A percentile compares a stretch with the other conserved stretches of the same genome.
Evolutionary conservation across 345 rosid genomes (phyloP).

Genomic region (Theobroma cacao): DNA sequence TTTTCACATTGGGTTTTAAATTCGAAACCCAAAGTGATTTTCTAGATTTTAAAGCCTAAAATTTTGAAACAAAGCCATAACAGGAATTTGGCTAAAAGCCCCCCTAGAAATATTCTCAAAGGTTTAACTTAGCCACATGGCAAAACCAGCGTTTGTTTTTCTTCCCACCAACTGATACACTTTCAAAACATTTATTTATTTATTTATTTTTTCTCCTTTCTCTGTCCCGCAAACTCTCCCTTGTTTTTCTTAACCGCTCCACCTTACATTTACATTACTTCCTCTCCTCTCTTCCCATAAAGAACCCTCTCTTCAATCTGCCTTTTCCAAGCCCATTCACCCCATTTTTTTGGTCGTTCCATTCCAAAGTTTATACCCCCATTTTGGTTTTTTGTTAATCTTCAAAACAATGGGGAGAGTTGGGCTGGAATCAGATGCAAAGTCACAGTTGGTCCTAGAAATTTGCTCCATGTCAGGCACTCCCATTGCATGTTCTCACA

Average conservation of each 20-base stretch:
- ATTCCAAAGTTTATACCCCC: not conserved
- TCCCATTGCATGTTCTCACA: constrained; percentile 54
- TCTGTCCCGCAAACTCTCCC: constrained; percentile 54
- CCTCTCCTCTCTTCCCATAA: constrained; percentile 1
- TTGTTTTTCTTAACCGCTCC: constrained; percentile 63
- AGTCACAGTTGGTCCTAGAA: constrained; percentile 52
- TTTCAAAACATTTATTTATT: constrained; percentile 32
- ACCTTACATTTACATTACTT: constrained; percentile 10
- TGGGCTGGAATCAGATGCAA: constrained; percentile 41
- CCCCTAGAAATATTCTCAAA: not conserved
- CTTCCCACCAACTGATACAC: constrained; percentile 56
- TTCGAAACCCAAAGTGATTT: not conserved
- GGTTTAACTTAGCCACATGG: constrained; percentile 8
- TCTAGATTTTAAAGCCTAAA: not conserved
- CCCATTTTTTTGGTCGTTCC: not conserved
- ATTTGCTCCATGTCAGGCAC: constrained; percentile 59
- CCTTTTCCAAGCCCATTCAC: not conserved
- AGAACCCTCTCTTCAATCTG: not conserved
- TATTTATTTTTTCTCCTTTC: not conserved
- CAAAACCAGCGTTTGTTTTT: not conserved
- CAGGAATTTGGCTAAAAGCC: not conserved
- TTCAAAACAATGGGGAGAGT: constrained; percentile 38
- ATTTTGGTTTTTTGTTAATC: not conserved
- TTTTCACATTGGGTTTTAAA: too few relatives aligned
- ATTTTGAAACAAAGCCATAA: not conserved